phyloP scores from a whole-genome alignment of 306 rosid species.

The Malus sieversii region DNA sequence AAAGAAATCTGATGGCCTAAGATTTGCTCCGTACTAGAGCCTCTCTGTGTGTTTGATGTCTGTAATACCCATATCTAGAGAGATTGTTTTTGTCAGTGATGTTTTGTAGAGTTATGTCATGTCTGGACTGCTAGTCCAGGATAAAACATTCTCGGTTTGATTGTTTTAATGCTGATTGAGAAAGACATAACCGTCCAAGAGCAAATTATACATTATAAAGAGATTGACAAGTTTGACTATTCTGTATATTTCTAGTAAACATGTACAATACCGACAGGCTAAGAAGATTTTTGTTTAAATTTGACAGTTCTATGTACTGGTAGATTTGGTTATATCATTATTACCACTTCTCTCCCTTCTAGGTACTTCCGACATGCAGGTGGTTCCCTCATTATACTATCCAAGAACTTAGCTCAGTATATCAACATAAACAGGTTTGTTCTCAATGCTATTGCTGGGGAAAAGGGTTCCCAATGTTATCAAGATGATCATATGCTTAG shows the following conservation, averaged over 20 bases:
- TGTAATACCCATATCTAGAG: not conserved
- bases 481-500: not conserved
- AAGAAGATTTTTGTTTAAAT: too few relatives aligned
- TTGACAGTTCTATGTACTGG: too few relatives aligned
- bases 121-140: not conserved
- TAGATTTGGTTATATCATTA: slow-evolving; percentile 1
- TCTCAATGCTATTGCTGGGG: slow-evolving; percentile 7
- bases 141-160: not conserved
- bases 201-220: not conserved
- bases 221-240: too few relatives aligned
- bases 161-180: not conserved
- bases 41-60: not conserved
- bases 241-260: too few relatives aligned
- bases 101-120: not conserved
- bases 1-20: too few relatives aligned
- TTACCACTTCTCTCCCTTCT: slow-evolving; percentile 14
- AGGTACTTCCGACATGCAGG: slow-evolving; percentile 96
- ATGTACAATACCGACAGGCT: too few relatives aligned
- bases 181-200: not conserved
- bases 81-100: not conserved
- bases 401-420: slow-evolving; percentile 83
- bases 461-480: not conserved
- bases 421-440: slow-evolving; percentile 87
- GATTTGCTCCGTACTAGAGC: not conserved
- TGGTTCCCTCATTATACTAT: slow-evolving; percentile 72